A percentile compares a stretch with the other conserved stretches of the same genome.
Evolutionary conservation across 2,329 filamentous ascomycete genomes (phyloP).

Genomic region (Camillea tinctor): DNA sequence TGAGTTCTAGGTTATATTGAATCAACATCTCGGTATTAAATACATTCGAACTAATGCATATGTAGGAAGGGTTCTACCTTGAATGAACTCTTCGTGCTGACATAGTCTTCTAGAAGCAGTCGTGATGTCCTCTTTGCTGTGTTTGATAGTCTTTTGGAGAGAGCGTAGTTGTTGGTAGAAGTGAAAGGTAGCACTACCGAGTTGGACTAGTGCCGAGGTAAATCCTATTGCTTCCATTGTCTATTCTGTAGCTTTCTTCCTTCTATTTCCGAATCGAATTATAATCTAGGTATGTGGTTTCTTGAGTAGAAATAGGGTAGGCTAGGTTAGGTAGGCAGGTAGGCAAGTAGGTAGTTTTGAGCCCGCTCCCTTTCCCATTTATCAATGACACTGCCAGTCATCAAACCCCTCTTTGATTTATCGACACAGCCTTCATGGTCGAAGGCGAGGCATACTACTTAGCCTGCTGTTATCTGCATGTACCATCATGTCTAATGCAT

Average conservation of each 20-base stretch:
- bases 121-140: slow-evolving; percentile 5
- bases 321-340: too few species aligned
- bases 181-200: slow-evolving; percentile 10
- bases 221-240: slow-evolving; percentile 10
- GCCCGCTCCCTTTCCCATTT: too few species aligned
- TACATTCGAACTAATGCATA: background rate
- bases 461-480: too few species aligned
- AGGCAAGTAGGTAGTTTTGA: too few species aligned
- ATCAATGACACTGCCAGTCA: too few species aligned
- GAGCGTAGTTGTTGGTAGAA: slow-evolving; percentile 11
- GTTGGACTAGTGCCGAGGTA: slow-evolving; percentile 9
- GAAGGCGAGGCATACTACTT: too few species aligned
- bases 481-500: too few species aligned
- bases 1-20: slow-evolving; percentile 6
- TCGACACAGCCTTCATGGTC: too few species aligned
- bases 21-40: background rate
- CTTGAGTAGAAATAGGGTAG: background rate
- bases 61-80: background rate
- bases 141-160: slow-evolving; percentile 10
- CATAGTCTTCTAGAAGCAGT: slow-evolving; percentile 4
- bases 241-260: background rate
- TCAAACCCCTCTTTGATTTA: too few species aligned
- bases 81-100: slow-evolving; percentile 10
- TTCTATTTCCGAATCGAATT: background rate
- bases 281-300: background rate